Percentiles rank a stretch among this genome's conserved stretches.
These are phyloP conservation scores for Mycena crocata DNA, from an alignment of 768 basidiomycete species.

Conservation along the genomic window DNA sequence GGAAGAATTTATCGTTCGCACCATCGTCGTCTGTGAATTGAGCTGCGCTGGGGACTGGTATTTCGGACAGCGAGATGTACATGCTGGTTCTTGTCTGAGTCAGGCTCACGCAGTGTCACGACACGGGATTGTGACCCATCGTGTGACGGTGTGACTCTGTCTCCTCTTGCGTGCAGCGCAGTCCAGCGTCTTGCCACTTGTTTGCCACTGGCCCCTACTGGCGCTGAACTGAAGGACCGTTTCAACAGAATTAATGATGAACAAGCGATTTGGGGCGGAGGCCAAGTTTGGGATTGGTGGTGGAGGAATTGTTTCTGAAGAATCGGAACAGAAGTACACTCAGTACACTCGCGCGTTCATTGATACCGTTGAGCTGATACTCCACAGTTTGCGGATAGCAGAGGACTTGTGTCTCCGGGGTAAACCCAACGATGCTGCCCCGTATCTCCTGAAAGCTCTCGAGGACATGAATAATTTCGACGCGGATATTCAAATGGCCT, in stretches of 20 bases:
- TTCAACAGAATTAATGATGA: no score
- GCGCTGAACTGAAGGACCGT: no score
- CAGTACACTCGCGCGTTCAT: neutral
- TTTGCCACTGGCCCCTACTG: no score
- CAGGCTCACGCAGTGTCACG: no score
- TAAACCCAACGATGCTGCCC: conserved; percentile 48
- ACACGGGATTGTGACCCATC: no score
- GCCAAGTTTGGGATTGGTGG: conserved; percentile 41
- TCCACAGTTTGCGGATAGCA: conserved; percentile 48
- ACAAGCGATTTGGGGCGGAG: conserved; percentile 39
- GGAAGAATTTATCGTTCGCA: conserved; percentile 2
- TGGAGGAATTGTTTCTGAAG: conserved; percentile 40
- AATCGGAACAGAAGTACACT: conserved; percentile 43
- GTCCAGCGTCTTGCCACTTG: no score
- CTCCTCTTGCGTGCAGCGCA: no score
- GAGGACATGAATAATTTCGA: conserved; percentile 55
- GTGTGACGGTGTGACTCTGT: no score
- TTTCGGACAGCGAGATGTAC: conserved; percentile 54
- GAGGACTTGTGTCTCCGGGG: conserved; percentile 48
- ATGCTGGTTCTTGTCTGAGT: no score
- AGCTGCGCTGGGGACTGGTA: conserved; percentile 52
- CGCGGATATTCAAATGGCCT: conserved; percentile 50
- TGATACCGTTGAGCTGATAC: neutral
- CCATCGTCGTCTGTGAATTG: conserved; percentile 43
- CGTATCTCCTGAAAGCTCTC: conserved; percentile 54